Evolutionary conservation across 2,329 filamentous ascomycete genomes (phyloP).

Genomic region (Pseudomassariella vexata): DNA sequence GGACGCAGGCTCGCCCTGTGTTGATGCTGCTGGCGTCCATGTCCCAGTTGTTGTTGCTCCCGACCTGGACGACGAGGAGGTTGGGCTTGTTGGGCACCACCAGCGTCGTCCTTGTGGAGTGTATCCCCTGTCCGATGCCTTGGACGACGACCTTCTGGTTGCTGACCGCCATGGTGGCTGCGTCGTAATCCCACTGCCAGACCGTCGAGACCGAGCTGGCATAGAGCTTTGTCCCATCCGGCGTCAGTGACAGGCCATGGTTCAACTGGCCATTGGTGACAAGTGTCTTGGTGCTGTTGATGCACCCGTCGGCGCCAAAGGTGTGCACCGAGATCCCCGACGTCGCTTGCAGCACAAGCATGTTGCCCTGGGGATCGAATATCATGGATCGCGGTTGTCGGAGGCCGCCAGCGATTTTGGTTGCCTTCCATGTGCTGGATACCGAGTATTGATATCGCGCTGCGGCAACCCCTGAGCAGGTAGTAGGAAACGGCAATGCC

Average conservation of each 20-base stretch:
- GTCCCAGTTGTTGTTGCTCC: constrained; percentile 52
- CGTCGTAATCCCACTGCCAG: constrained; percentile 51
- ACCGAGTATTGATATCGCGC: constrained; percentile 26
- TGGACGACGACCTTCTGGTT: constrained; percentile 38
- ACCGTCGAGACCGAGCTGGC: constrained; percentile 41
- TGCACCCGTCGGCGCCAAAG: constrained; percentile 18
- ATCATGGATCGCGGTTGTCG: constrained; percentile 17
- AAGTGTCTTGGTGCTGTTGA: constrained; percentile 14
- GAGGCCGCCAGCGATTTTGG: constrained; percentile 18
- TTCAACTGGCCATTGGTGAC: constrained; percentile 26
- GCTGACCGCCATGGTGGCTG: constrained; percentile 31
- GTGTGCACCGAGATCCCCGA: constrained; percentile 20
- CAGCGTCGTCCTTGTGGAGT: constrained; percentile 51
- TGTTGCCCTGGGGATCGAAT: constrained; percentile 16
- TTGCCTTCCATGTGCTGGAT: constrained; percentile 26
- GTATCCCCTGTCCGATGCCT: constrained; percentile 46
- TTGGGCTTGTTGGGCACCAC: constrained; percentile 41
- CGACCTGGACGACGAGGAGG: constrained; percentile 50
- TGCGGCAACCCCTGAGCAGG: constrained; percentile 27
- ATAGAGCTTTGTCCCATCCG: constrained; percentile 29
- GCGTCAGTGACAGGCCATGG: constrained; percentile 32
- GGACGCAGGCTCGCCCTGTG: constrained; percentile 50
- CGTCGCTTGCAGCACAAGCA: constrained; percentile 18
- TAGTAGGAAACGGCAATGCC: constrained; percentile 25
- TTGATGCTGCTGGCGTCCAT: constrained; percentile 32